Conservation (phyloP, 257 asterid species). For the Dorcoceras hygrometricum region DNA sequence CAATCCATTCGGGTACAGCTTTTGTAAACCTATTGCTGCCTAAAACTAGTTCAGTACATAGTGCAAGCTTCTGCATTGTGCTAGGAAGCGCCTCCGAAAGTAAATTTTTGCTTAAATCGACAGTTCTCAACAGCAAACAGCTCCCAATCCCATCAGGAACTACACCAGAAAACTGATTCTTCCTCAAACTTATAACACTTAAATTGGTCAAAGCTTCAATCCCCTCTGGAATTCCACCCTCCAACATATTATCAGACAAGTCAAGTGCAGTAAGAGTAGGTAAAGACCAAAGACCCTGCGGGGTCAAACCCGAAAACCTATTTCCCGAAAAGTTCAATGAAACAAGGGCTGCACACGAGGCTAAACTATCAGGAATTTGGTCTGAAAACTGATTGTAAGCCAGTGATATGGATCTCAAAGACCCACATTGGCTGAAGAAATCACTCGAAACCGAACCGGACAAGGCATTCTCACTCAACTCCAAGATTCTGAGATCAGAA, state of each 20-base stretch:
- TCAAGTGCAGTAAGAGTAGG: slow-evolving; percentile 50
- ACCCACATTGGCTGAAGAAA: slow-evolving; percentile 59
- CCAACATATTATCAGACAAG: slow-evolving; percentile 61
- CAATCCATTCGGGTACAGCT: slow-evolving; percentile 74
- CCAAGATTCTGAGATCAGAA: slow-evolving; percentile 43
- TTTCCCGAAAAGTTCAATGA: slow-evolving; percentile 62
- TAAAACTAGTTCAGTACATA: slow-evolving; percentile 47
- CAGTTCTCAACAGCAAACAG: slow-evolving; percentile 43
- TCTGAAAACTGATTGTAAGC: slow-evolving; percentile 74
- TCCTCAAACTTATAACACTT: slow-evolving; percentile 43
- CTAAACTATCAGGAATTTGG: slow-evolving; percentile 48
- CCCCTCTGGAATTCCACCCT: slow-evolving; percentile 64
- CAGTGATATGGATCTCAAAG: slow-evolving; percentile 50
- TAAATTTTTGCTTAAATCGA: slow-evolving; percentile 57
- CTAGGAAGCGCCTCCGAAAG: slow-evolving; percentile 57
- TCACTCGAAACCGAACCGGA: slow-evolving; percentile 56
- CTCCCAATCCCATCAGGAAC: slow-evolving; percentile 68
- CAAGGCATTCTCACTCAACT: slow-evolving; percentile 53
- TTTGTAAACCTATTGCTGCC: slow-evolving; percentile 51
- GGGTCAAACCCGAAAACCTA: slow-evolving; percentile 55
- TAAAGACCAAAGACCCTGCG: slow-evolving; percentile 53
- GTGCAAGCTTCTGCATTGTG: slow-evolving; percentile 51
- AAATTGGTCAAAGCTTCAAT: slow-evolving; percentile 44
- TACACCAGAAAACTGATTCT: slow-evolving; percentile 51
- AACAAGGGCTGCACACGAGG: slow-evolving; percentile 52